phyloP scores from a whole-genome alignment of 2,329 filamentous ascomycete species.

The Dendrostoma leiphaemia region DNA sequence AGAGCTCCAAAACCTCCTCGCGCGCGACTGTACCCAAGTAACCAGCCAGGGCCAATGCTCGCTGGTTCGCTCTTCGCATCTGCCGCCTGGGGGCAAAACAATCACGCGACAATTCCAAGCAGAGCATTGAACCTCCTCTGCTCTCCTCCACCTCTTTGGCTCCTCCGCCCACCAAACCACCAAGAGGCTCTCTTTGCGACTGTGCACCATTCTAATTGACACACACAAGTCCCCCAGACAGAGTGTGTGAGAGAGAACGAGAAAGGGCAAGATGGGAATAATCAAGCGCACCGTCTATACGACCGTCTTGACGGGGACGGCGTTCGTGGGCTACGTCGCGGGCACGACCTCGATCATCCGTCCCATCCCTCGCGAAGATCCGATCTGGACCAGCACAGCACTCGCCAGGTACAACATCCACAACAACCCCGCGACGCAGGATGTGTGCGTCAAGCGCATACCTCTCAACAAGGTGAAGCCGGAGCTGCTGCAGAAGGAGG shows the following conservation, averaged over 20 bases:
- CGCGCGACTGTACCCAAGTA: too few relatives aligned
- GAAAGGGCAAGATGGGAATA: conserved; percentile 46
- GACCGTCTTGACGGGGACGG: conserved; percentile 47
- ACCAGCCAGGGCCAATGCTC: neutral
- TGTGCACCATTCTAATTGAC: too few relatives aligned
- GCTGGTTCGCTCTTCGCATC: too few relatives aligned
- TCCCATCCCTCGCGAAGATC: conserved; percentile 57
- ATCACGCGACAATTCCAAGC: neutral
- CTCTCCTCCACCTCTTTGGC: too few relatives aligned
- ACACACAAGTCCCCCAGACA: too few relatives aligned
- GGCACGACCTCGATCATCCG: conserved; percentile 55
- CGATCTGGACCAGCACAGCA: conserved; percentile 55
- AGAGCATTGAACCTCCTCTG: too few relatives aligned
- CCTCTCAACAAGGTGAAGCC: conserved; percentile 63
- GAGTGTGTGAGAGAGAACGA: too few relatives aligned
- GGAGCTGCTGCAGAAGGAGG: conserved; percentile 60
- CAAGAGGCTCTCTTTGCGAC: too few relatives aligned
- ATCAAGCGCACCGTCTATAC: conserved; percentile 45
- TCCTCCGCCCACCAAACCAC: too few relatives aligned
- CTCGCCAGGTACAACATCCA: conserved; percentile 62
- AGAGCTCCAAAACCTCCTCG: too few relatives aligned
- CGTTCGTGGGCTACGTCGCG: conserved; percentile 51
- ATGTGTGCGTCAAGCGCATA: conserved; percentile 62
- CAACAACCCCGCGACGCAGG: conserved; percentile 61
- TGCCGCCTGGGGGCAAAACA: too few relatives aligned